Evolutionary conservation across 1,284 basidiomycete genomes (phyloP).

Genomic region (Coriolopsis trogii): DNA sequence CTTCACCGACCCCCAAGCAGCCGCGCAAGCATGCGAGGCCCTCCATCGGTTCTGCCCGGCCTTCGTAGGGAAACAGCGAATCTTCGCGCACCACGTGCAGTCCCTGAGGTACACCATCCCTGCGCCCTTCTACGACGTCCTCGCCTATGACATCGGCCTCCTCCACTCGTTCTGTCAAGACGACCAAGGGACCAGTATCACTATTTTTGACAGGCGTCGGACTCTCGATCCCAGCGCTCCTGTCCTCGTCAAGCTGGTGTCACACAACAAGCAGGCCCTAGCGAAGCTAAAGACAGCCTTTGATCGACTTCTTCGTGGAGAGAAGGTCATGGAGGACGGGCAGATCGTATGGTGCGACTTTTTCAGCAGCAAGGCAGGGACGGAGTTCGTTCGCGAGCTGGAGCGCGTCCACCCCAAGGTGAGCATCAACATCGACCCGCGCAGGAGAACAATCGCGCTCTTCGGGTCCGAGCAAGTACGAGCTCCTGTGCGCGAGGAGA

Average conservation of each 20-base stretch:
- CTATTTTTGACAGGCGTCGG: slow-evolving; percentile 19
- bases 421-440: slow-evolving; percentile 44
- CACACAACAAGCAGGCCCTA: slow-evolving; percentile 48
- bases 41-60: slow-evolving; percentile 48
- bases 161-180: slow-evolving; percentile 26
- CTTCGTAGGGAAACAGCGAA: slow-evolving; percentile 43
- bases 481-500: slow-evolving; percentile 39
- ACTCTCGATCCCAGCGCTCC: slow-evolving; percentile 8
- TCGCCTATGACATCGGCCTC: slow-evolving; percentile 26
- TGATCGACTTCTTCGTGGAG: slow-evolving; percentile 61
- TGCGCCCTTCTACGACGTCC: slow-evolving; percentile 35
- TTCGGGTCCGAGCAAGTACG: slow-evolving; percentile 50
- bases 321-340: slow-evolving; percentile 51
- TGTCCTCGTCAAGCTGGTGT: slow-evolving; percentile 46
- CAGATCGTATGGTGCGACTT: slow-evolving; percentile 65
- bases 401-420: slow-evolving; percentile 41
- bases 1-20: slow-evolving; percentile 51
- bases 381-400: slow-evolving; percentile 46
- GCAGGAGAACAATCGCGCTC: slow-evolving; percentile 49
- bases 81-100: slow-evolving; percentile 54
- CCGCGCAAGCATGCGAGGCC: slow-evolving; percentile 47
- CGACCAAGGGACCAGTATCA: slow-evolving; percentile 27
- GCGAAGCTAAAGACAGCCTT: slow-evolving; percentile 58
- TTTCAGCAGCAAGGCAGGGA: slow-evolving; percentile 48
- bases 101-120: slow-evolving; percentile 48